These are phyloP conservation scores for Cubamyces sp. DNA, from an alignment of 768 basidiomycete genomes.

Conservation along the genomic window DNA sequence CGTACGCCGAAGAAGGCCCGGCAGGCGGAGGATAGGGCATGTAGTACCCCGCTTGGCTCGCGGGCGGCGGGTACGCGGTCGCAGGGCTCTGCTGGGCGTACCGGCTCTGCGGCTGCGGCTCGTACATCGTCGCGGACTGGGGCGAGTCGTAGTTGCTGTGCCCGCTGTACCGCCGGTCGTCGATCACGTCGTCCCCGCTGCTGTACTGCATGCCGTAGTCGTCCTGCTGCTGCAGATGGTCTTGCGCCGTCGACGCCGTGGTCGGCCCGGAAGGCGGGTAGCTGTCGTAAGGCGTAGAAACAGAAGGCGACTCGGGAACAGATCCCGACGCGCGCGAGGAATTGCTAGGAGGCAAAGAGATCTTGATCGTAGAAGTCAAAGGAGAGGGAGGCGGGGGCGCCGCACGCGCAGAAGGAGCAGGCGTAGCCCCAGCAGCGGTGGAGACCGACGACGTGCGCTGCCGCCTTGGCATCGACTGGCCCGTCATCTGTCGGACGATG, in stretches of 20 bases:
- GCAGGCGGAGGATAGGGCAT: constrained; percentile 19
- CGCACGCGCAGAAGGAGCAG: constrained; percentile 5
- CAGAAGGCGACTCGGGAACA: constrained; percentile 15
- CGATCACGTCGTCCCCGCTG: constrained; percentile 22
- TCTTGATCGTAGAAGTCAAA: not conserved
- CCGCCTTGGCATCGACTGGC: constrained; percentile 22
- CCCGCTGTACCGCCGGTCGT: constrained; percentile 25
- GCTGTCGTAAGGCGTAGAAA: constrained; percentile 13
- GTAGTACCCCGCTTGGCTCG: constrained; percentile 26
- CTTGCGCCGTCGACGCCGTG: constrained; percentile 3
- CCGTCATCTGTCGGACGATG: constrained; percentile 48
- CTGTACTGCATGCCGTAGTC: constrained; percentile 27
- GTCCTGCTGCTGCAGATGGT: constrained; percentile 25
- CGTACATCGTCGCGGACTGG: constrained; percentile 23
- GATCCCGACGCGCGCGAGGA: constrained; percentile 5
- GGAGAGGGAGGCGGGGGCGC: constrained; percentile 11
- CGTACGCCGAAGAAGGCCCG: constrained; percentile 22
- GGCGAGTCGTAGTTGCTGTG: constrained; percentile 28
- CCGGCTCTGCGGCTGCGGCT: constrained; percentile 21
- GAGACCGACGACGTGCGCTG: constrained; percentile 24
- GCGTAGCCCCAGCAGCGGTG: constrained; percentile 16
- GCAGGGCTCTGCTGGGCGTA: constrained; percentile 14
- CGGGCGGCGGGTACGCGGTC: constrained; percentile 15
- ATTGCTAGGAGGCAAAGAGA: constrained; percentile 1
- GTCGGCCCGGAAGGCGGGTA: constrained; percentile 10